A percentile compares a stretch with the other conserved stretches of the same genome.
Evolutionary conservation across 495 filamentous ascomycete genomes (phyloP).

Genomic region (Cercophora newfieldiana): DNA sequence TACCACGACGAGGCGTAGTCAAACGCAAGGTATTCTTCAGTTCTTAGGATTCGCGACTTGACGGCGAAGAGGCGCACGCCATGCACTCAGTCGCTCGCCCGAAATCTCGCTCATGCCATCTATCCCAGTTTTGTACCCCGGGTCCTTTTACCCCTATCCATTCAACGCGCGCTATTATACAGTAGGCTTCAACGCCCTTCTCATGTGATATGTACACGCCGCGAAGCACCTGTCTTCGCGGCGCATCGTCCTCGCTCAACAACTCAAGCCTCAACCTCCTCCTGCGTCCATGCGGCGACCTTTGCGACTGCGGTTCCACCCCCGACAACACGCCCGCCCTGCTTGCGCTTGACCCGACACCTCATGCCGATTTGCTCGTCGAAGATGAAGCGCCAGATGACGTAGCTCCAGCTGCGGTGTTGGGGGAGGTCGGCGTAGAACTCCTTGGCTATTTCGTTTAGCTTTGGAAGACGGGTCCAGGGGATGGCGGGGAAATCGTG

Average conservation of each 20-base stretch:
- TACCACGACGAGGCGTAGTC: too few relatives aligned
- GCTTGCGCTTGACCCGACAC: slow-evolving; percentile 88
- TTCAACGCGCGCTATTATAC: not conserved
- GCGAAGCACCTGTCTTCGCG: not conserved
- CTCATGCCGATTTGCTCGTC: slow-evolving; percentile 85
- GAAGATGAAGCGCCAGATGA: slow-evolving; percentile 92
- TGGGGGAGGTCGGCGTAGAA: slow-evolving; percentile 89
- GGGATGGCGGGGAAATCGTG: slow-evolving; percentile 98
- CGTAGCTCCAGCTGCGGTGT: slow-evolving; percentile 87
- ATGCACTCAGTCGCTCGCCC: not conserved
- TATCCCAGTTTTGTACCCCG: not conserved
- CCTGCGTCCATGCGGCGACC: slow-evolving; percentile 46
- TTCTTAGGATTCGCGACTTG: too few relatives aligned
- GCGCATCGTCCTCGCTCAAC: not conserved
- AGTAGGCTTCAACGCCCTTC: not conserved
- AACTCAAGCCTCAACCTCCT: slow-evolving; percentile 55
- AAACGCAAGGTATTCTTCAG: too few relatives aligned
- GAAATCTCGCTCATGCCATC: not conserved
- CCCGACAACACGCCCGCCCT: slow-evolving; percentile 68
- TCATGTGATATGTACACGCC: not conserved
- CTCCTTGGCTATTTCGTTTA: slow-evolving; percentile 81
- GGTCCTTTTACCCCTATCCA: not conserved
- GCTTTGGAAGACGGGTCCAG: slow-evolving; percentile 77
- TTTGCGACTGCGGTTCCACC: slow-evolving; percentile 29
- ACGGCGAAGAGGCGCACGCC: too few relatives aligned